phyloP scores from a whole-genome alignment of 2,329 filamentous ascomycete species.

The Fusarium zealandicum region DNA sequence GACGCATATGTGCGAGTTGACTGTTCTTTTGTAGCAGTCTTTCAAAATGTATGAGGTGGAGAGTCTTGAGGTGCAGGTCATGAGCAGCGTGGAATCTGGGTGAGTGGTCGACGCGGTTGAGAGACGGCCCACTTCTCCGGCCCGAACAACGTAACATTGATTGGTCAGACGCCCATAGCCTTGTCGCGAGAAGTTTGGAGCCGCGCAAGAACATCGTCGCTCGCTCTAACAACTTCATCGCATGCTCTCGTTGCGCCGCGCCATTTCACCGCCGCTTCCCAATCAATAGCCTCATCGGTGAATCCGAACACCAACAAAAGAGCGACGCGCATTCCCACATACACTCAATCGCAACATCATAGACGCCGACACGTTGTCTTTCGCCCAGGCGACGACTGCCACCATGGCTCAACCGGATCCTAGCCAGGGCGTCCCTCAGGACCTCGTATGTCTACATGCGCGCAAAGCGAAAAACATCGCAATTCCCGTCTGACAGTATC shows the following conservation, averaged over 20 bases:
- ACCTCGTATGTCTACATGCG: conserved; percentile 46
- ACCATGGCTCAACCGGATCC: conserved; percentile 53
- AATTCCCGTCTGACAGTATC: conserved; percentile 27
- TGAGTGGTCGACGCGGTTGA: background rate
- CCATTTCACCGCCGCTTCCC: conserved; percentile 24
- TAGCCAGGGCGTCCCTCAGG: conserved; percentile 52
- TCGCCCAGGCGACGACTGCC: conserved; percentile 33
- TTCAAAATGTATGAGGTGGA: too few species aligned
- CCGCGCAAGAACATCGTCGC: conserved; percentile 36
- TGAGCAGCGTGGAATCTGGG: too few species aligned
- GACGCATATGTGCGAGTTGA: too few species aligned
- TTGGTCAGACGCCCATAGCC: conserved; percentile 43
- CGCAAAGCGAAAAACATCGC: conserved; percentile 1
- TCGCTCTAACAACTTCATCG: conserved; percentile 35
- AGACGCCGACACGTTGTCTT: conserved; percentile 18
- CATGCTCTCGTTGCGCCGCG: conserved; percentile 36
- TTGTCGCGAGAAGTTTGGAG: conserved; percentile 51
- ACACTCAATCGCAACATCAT: conserved; percentile 29
- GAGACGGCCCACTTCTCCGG: conserved; percentile 27
- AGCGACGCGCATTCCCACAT: conserved; percentile 2
- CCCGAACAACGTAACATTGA: conserved; percentile 9
- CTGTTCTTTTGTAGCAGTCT: too few species aligned
- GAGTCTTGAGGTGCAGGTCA: too few species aligned
- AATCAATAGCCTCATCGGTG: conserved; percentile 7
- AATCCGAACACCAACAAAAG: background rate